Conservation (phyloP, 345 rosid genomes). For the Capsella bursapastoris region DNA sequence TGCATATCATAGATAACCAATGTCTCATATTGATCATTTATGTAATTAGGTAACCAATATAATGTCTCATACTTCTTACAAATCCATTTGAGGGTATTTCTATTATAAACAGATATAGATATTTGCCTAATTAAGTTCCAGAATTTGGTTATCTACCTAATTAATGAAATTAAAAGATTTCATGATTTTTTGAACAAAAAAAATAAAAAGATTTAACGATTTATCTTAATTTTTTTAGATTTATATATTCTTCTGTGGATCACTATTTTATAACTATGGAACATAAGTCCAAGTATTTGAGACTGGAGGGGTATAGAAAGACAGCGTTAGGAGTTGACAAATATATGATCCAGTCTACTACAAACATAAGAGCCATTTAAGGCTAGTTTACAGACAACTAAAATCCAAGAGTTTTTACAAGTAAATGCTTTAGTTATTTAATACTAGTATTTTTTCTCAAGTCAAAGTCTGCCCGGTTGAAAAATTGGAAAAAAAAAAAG, state of each 20-base stretch:
- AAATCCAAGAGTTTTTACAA: constrained; percentile 23
- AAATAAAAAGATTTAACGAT: not conserved
- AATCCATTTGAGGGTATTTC: not conserved
- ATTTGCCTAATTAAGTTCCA: not conserved
- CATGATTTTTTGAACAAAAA: too few species aligned
- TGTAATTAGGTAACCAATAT: too few species aligned
- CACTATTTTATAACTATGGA: too few species aligned
- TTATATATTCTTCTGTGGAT: not conserved
- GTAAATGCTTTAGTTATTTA: constrained; percentile 2
- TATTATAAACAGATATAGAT: not conserved
- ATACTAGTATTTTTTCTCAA: not conserved
- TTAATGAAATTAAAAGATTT: not conserved
- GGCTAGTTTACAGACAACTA: constrained; percentile 33
- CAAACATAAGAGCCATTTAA: constrained; percentile 24
- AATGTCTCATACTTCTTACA: not conserved
- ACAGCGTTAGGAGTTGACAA: constrained; percentile 19
- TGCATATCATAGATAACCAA: not conserved
- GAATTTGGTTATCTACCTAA: constrained; percentile 17
- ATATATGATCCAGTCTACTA: constrained; percentile 20
- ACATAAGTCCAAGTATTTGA: not conserved
- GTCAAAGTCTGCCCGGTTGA: not conserved
- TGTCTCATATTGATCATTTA: not conserved
- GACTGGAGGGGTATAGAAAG: constrained; percentile 1
- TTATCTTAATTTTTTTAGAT: not conserved
- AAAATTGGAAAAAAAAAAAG: not conserved